Evolutionary conservation across 192 early-diverging fungal species (phyloP).

Genomic region (Powellomyces hirtus): DNA sequence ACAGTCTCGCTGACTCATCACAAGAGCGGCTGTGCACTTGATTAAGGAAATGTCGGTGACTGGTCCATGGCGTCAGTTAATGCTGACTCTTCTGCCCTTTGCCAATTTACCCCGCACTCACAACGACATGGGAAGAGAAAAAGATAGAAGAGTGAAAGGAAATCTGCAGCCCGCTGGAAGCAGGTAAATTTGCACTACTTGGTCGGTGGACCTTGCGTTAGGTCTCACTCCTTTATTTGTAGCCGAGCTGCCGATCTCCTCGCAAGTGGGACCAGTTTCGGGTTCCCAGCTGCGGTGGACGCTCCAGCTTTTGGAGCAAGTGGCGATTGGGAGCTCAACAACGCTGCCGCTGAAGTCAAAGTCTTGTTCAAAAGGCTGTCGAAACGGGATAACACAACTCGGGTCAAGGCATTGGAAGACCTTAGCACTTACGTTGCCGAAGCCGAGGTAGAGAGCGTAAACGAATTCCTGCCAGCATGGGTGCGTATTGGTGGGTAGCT

Average conservation of each 20-base stretch:
- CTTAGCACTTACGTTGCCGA: constrained; percentile 56
- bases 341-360: constrained; percentile 33
- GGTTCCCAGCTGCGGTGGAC: constrained; percentile 57
- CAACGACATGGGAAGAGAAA: constrained; percentile 31
- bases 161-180: constrained; percentile 81
- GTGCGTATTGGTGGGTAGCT: no score
- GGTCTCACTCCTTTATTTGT: not conserved
- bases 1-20: no score
- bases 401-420: constrained; percentile 83
- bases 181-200: constrained; percentile 57
- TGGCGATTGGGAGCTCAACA: constrained; percentile 32
- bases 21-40: no score
- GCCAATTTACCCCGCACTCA: no score
- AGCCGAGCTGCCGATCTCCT: constrained; percentile 66
- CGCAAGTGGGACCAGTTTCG: constrained; percentile 61
- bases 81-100: no score
- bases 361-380: constrained; percentile 80
- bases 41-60: no score
- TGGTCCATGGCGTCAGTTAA: no score
- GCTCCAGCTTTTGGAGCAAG: constrained; percentile 30
- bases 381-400: constrained; percentile 87
- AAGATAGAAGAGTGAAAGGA: constrained; percentile 75
- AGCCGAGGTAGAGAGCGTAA: constrained; percentile 17
- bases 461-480: constrained; percentile 45
- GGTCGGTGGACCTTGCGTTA: constrained; percentile 22